phyloP scores from a whole-genome alignment of 768 basidiomycete species.

The Collybiopsis luxurians region DNA sequence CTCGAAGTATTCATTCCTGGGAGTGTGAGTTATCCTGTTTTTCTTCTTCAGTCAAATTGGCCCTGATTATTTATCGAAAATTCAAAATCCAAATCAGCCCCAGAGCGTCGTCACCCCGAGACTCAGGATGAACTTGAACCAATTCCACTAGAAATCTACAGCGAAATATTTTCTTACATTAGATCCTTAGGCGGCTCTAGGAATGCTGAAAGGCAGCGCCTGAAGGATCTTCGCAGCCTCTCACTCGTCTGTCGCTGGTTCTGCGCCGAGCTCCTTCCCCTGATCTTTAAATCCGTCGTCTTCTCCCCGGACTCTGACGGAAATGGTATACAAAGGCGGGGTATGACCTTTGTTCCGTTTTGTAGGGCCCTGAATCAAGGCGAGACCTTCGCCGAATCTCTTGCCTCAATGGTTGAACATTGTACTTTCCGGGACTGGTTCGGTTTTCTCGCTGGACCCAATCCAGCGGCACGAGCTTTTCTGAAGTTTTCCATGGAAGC shows the following conservation, averaged over 20 bases:
- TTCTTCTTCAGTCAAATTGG: constrained; percentile 38
- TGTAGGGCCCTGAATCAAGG: not conserved
- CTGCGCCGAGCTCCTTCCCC: not conserved
- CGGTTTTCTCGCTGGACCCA: not conserved
- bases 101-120: not conserved
- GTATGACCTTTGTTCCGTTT: not conserved
- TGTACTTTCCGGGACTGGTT: not conserved
- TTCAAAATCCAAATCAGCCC: not conserved
- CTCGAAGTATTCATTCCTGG: too few relatives aligned
- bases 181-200: not conserved
- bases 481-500: not conserved
- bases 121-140: not conserved
- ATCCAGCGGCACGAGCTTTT: not conserved
- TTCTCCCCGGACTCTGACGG: not conserved
- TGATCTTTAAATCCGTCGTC: not conserved
- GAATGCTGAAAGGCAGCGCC: too few relatives aligned
- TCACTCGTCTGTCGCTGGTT: not conserved
- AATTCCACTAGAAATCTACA: not conserved
- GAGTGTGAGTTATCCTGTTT: constrained; percentile 17
- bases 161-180: not conserved
- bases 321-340: not conserved
- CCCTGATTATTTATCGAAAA: too few relatives aligned
- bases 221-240: not conserved
- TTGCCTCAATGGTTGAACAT: not conserved
- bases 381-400: not conserved